These are phyloP conservation scores for Yamadazyma takamatsuzukensis DNA, from an alignment of 805 yeast genomes.

Conservation along the genomic window DNA sequence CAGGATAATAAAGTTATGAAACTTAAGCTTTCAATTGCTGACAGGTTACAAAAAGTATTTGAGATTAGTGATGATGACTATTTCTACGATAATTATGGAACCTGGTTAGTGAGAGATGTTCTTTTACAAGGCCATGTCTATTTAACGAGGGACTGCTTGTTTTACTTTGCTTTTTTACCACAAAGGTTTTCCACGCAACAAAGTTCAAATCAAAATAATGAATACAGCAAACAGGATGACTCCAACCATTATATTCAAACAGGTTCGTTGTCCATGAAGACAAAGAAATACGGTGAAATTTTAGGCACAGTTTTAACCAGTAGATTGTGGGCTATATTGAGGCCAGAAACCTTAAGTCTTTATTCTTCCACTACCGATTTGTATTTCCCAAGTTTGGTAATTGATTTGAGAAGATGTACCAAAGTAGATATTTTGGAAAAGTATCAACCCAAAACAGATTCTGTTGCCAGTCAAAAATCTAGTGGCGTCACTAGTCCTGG, in stretches of 20 bases:
- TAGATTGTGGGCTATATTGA: conserved; percentile 78
- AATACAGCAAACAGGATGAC: conserved; percentile 17
- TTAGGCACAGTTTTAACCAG: conserved; percentile 33
- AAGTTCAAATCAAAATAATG: conserved; percentile 1
- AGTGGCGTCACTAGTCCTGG: conserved; percentile 6
- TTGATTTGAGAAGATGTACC: conserved; percentile 64
- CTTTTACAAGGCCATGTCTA: conserved; percentile 82
- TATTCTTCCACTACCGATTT: conserved; percentile 71
- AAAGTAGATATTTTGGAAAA: conserved; percentile 51
- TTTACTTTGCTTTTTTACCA: conserved; percentile 81
- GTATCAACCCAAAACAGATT: conserved; percentile 21
- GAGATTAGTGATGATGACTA: conserved; percentile 51
- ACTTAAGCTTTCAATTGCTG: conserved; percentile 28
- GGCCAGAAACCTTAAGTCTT: conserved; percentile 63
- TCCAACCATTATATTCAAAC: conserved; percentile 24
- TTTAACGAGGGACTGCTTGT: conserved; percentile 58
- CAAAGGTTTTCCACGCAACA: conserved; percentile 8
- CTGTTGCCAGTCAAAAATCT: conserved; percentile 2
- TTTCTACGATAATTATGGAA: conserved; percentile 59
- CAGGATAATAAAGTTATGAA: conserved; percentile 12
- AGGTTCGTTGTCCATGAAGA: conserved; percentile 37
- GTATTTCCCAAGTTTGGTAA: conserved; percentile 77
- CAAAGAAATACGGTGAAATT: conserved; percentile 36
- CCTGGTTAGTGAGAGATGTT: conserved; percentile 82
- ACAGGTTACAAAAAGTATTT: conserved; percentile 32